Base-by-base conservation (phyloP, 495 filamentous ascomycete species). In the Neurospora intermedia region DNA sequence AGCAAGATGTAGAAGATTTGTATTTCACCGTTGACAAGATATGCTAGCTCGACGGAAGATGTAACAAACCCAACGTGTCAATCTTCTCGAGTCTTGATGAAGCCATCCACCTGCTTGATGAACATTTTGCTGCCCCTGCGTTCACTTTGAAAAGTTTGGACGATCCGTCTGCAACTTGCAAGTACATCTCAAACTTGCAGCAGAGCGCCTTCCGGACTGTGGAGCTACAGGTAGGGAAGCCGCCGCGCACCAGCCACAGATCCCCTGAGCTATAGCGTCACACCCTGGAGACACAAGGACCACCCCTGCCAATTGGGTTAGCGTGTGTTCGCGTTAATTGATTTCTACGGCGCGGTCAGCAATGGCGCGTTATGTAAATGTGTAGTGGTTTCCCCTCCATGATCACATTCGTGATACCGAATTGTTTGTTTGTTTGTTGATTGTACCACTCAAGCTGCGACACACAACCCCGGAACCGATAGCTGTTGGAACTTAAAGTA, bases 291-390 rank as follows among this genome's bases (percentile, higher is more conserved):
- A 16, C 27, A 31, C 54, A 62, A 62, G 27, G 13, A 1, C 27
- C 6, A 62, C 13, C 23, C 54, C 27, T 62, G 54, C 15, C 54
- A 31, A 69, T 35, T 48, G 46, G 38, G 23, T 13, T 75, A 72
- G 72, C 70, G 71, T 70, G 71, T 77, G 76, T 72, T 74, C 76
- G 76, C 75, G 76, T 80, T 70, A 77, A 79, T 75, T 78, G 77
- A 54, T 69, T 74, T 48, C 69, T 15, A 13, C 27, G 73, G 75
- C 74, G 75, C 73, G 54, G 54, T 62, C 35, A 48, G 18, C 54
- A 62, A 62, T 18, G 54, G 4, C 54, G 54, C 54, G 54, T 62
- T 11, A 11, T 8, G 4, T 13, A 35, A 62, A 62, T 35, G 13
- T 62, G 2, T 38, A 6, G 35, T 62, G 16, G 23, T 31, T 31